These are phyloP conservation scores for Buxus sempervirens DNA, from an alignment of 164 flowering plant species.

Conservation along the genomic window DNA sequence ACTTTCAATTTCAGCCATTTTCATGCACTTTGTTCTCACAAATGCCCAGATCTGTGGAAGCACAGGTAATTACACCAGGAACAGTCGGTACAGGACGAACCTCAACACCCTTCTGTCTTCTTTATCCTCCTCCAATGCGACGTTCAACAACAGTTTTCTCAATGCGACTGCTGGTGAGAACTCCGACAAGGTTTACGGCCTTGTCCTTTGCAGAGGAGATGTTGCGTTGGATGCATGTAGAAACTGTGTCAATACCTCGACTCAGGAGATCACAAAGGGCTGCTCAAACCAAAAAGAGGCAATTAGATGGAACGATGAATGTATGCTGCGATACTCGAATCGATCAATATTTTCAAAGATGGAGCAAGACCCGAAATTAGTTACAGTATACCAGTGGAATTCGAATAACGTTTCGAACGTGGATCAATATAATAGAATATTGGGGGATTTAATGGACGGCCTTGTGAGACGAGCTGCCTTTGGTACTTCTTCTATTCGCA, in stretches of 20 bases:
- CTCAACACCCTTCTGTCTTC: conserved; percentile 20
- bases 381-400: background rate
- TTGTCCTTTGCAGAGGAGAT: conserved; percentile 31
- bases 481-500: background rate
- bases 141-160: conserved; percentile 19
- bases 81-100: conserved; percentile 14
- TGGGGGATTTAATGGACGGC: background rate
- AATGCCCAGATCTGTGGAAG: background rate
- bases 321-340: conserved; percentile 29
- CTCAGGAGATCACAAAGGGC: background rate
- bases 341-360: background rate
- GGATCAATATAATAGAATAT: background rate
- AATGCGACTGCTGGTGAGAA: conserved; percentile 8
- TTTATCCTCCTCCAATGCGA: conserved; percentile 1
- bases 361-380: background rate
- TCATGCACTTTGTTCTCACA: background rate
- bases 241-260: conserved; percentile 15
- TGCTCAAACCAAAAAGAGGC: conserved; percentile 22
- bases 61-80: conserved; percentile 3
- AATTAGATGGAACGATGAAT: conserved; percentile 18
- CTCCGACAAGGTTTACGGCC: conserved; percentile 15
- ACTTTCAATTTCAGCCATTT: too few species aligned
- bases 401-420: background rate
- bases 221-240: conserved; percentile 9
- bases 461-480: background rate